phyloP scores from a whole-genome alignment of 352 stramenopile genomes.

The Phytophthora sp. region DNA sequence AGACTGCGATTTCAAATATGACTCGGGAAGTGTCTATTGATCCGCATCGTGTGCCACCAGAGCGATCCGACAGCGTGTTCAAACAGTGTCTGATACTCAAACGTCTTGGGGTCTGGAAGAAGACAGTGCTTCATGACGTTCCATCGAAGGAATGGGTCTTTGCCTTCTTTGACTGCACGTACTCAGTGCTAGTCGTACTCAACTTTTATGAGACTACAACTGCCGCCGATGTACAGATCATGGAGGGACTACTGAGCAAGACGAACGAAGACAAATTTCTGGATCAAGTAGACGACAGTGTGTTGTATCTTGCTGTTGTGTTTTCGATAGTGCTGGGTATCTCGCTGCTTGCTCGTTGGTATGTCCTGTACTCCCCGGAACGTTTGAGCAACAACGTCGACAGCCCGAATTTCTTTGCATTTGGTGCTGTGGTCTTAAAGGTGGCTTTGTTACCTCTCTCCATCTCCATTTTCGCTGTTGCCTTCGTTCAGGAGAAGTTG shows the following conservation, averaged over 20 bases:
- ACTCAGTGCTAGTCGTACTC: constrained; percentile 29
- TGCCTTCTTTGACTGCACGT: constrained; percentile 22
- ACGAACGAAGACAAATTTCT: constrained; percentile 11
- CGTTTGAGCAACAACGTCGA: background rate
- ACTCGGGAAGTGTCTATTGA: constrained; percentile 9
- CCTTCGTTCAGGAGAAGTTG: constrained; percentile 24
- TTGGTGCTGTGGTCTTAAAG: constrained; percentile 23
- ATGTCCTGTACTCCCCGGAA: constrained; percentile 34
- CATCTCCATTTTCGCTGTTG: constrained; percentile 30
- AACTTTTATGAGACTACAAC: constrained; percentile 35
- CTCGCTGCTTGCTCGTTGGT: constrained; percentile 33
- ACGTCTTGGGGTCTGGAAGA: constrained; percentile 24
- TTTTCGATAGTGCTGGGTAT: constrained; percentile 27
- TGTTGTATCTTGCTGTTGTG: constrained; percentile 23
- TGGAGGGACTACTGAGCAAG: background rate
- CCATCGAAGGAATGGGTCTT: constrained; percentile 26
- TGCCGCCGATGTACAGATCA: constrained; percentile 13
- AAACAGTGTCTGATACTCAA: constrained; percentile 33
- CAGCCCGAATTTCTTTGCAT: constrained; percentile 20
- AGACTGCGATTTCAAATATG: constrained; percentile 4
- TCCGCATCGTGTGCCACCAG: constrained; percentile 2
- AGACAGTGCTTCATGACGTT: constrained; percentile 18
- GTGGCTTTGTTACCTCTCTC: constrained; percentile 20
- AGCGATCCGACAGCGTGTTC: constrained; percentile 19
- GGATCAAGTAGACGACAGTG: constrained; percentile 20